Evolutionary conservation across 768 basidiomycete species (phyloP).

Genomic region (Leccinellum rugosiceps): DNA sequence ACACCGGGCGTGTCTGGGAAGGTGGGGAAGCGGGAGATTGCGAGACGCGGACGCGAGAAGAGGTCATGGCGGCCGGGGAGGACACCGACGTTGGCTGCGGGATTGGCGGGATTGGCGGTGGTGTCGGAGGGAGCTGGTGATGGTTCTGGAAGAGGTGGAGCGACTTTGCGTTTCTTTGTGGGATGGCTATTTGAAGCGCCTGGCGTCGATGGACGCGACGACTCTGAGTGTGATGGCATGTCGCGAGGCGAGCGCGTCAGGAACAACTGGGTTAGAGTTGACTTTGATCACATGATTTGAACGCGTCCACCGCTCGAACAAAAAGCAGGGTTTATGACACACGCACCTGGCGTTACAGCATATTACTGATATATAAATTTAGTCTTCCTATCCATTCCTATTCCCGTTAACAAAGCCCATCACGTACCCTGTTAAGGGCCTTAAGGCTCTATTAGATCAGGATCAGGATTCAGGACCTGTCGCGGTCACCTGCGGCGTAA

Average conservation of each 20-base stretch:
- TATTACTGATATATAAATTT: neutral
- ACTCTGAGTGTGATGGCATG: conserved; percentile 23
- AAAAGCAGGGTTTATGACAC: neutral
- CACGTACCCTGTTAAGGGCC: neutral
- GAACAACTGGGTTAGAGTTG: neutral
- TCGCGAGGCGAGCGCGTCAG: neutral
- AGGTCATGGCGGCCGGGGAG: conserved; percentile 68
- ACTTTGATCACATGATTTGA: conserved; percentile 18
- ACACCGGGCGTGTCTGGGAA: conserved; percentile 59
- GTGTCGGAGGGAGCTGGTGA: conserved; percentile 63
- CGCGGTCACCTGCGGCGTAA: neutral
- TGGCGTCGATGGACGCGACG: conserved; percentile 36
- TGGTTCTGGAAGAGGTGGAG: conserved; percentile 34
- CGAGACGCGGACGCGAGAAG: conserved; percentile 64
- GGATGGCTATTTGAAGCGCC: conserved; percentile 15
- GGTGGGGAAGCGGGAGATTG: conserved; percentile 69
- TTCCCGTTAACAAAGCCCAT: neutral
- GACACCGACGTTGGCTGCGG: conserved; percentile 42
- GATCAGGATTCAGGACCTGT: no score
- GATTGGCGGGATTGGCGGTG: conserved; percentile 21
- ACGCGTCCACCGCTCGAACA: neutral
- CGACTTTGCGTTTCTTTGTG: conserved; percentile 53
- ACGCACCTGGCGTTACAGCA: no score
- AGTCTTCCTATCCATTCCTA: neutral
- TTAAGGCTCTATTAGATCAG: neutral